Percentiles rank a stretch among this genome's conserved stretches.
These are phyloP conservation scores for Bimuria novae-zelandiae DNA, from an alignment of 2,329 filamentous ascomycete species.

Conservation along the genomic window DNA sequence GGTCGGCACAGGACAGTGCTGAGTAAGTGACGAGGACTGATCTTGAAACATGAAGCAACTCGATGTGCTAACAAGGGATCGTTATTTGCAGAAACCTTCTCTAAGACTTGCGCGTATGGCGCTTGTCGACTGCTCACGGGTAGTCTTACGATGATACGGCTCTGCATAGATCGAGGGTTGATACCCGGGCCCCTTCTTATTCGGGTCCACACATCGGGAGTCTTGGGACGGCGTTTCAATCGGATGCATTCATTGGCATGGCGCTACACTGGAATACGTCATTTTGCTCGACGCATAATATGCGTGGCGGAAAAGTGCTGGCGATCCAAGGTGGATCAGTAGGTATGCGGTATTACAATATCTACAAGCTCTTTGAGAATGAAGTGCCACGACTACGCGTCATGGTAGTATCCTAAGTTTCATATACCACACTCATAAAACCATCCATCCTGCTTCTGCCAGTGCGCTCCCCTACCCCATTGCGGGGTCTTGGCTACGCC, in stretches of 20 bases:
- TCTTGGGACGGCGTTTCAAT: not conserved
- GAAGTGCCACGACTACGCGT: not conserved
- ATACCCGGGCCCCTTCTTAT: conserved; percentile 3
- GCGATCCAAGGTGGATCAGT: not conserved
- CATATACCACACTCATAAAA: too few species aligned
- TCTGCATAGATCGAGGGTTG: conserved; percentile 7
- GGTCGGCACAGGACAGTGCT: conserved; percentile 67
- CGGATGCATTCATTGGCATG: not conserved
- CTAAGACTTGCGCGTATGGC: not conserved
- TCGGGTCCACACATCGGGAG: conserved; percentile 7
- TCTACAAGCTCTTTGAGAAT: not conserved
- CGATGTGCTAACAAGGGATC: not conserved
- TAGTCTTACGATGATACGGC: conserved; percentile 4
- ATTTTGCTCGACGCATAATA: not conserved
- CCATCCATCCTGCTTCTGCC: too few species aligned
- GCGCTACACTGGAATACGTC: not conserved
- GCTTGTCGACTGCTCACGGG: not conserved
- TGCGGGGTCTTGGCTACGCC: too few species aligned
- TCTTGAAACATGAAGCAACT: too few species aligned
- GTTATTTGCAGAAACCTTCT: not conserved
- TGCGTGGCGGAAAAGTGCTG: not conserved
- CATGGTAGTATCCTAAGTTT: too few species aligned
- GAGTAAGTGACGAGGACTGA: conserved; percentile 43
- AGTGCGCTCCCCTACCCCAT: too few species aligned
- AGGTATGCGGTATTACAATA: conserved; percentile 3